Evolutionary conservation across 1,139 yeast species (phyloP), one percentile per base, ranked within the genome.

Genomic region (Debaryomyces singareniensis): DNA sequence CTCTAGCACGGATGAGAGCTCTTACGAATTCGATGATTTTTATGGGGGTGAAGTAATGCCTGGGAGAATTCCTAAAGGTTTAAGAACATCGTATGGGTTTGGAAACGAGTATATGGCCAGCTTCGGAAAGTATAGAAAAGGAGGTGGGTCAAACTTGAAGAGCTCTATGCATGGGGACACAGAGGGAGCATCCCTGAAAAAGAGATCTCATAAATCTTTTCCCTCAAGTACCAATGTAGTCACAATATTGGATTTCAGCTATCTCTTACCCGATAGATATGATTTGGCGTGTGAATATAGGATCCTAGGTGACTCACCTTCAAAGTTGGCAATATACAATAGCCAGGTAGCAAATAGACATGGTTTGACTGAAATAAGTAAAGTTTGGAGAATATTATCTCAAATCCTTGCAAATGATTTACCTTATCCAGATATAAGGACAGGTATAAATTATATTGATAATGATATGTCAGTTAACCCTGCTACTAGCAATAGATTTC

Each of bases 241-340:
- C 3, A 70, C 71, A 1, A 68, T 81, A 3, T 64, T 70, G 36
- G 93, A 87, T 49, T 81, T 81, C 49, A 61, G 72, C 15, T 71
- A 79, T 45, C 55, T 87, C 31, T 67, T 87, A 26, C 95, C 96
- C 0, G 82, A 87, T 16, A 78, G 81, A 38, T 68, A 71, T 48
- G 87, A 82, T 33, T 57, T 89, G 27, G 96, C 96, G 0, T 60
- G 70, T 20, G 91, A 82, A 39, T 89, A 87, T 50, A 61, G 78
- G 28, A 71, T 86, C 1, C 54, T 77, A 31, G 94, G 93, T 1
- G 79, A 68, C 13, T 49, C 75, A 1, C 82, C 93, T 0, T 78
- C 74, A 29, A 70, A 63, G 20, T 55, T 85, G 29, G 87, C 94
- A 1, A 54, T 61, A 6, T 75, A 80, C 48, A 89, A 89, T 49